Evolutionary conservation across 345 rosid genomes (phyloP).

Genomic region (Trapa incisa): DNA sequence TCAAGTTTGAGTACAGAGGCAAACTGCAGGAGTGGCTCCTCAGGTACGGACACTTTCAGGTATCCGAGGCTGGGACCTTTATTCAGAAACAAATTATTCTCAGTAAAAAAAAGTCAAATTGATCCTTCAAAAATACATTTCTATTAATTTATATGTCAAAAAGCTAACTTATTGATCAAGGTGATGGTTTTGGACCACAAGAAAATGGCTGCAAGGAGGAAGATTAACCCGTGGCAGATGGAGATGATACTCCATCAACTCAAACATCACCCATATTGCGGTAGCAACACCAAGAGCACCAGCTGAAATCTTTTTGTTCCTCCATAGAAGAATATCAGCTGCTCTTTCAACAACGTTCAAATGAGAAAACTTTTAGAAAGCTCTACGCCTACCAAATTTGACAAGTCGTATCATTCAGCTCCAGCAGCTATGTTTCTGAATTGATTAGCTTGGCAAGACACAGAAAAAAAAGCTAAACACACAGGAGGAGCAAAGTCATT

Average conservation of each 20-base stretch:
- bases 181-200: slow-evolving; percentile 37
- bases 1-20: slow-evolving; percentile 60
- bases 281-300: slow-evolving; percentile 29
- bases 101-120: not conserved
- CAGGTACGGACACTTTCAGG: slow-evolving; percentile 58
- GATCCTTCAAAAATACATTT: not conserved
- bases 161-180: slow-evolving; percentile 32
- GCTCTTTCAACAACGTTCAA: slow-evolving; percentile 14
- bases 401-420: not conserved
- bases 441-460: not conserved
- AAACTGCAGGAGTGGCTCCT: slow-evolving; percentile 50
- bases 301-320: slow-evolving; percentile 37
- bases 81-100: not conserved
- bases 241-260: slow-evolving; percentile 30
- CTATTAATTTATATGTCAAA: too few relatives aligned
- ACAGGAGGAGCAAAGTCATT: too few relatives aligned
- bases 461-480: too few relatives aligned
- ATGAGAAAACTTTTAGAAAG: not conserved
- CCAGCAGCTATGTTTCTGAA: not conserved
- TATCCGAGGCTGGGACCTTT: slow-evolving; percentile 58
- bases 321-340: slow-evolving; percentile 41
- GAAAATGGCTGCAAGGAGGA: slow-evolving; percentile 27
- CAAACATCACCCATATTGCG: slow-evolving; percentile 30
- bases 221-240: slow-evolving; percentile 24
- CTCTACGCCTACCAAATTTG: not conserved